Evolutionary conservation across 352 stramenopile genomes (phyloP).

Genomic region (Peronospora farinosa): DNA sequence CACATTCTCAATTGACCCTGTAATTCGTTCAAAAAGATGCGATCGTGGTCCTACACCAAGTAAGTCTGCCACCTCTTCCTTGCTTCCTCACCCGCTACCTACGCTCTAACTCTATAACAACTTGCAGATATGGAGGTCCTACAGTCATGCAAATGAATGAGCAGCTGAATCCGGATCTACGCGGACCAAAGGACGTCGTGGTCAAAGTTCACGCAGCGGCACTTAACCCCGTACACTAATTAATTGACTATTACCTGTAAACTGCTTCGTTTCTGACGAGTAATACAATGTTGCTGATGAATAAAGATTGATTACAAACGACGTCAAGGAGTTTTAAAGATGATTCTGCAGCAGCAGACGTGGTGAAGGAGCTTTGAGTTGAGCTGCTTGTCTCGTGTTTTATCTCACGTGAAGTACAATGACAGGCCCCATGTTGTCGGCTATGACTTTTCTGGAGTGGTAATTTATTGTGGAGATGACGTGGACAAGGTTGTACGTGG

Average conservation of each 20-base stretch:
- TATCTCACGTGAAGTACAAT: neutral
- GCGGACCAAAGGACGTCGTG: conserved; percentile 48
- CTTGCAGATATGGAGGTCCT: conserved; percentile 48
- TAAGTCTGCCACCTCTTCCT: conserved; percentile 11
- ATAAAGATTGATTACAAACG: conserved; percentile 78
- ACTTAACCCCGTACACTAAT: conserved; percentile 47
- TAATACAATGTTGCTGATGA: conserved; percentile 1
- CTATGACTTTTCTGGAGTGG: conserved; percentile 66
- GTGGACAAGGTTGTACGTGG: conserved; percentile 53
- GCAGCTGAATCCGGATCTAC: conserved; percentile 42
- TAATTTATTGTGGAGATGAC: conserved; percentile 42
- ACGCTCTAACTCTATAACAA: conserved; percentile 4
- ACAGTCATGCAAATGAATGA: conserved; percentile 53
- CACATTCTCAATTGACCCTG: too few relatives aligned
- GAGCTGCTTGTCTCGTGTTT: neutral
- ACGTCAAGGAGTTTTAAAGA: conserved; percentile 61
- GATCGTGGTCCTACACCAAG: conserved; percentile 75
- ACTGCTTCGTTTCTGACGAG: neutral
- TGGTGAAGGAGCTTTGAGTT: conserved; percentile 18
- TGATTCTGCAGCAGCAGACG: conserved; percentile 36
- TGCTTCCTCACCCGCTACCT: neutral
- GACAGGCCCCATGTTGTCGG: conserved; percentile 60
- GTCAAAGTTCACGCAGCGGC: conserved; percentile 56
- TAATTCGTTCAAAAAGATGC: conserved; percentile 19
- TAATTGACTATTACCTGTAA: neutral